Evolutionary conservation across 1,284 basidiomycete genomes (phyloP).

Genomic region (Ceratobasidium sp.): DNA sequence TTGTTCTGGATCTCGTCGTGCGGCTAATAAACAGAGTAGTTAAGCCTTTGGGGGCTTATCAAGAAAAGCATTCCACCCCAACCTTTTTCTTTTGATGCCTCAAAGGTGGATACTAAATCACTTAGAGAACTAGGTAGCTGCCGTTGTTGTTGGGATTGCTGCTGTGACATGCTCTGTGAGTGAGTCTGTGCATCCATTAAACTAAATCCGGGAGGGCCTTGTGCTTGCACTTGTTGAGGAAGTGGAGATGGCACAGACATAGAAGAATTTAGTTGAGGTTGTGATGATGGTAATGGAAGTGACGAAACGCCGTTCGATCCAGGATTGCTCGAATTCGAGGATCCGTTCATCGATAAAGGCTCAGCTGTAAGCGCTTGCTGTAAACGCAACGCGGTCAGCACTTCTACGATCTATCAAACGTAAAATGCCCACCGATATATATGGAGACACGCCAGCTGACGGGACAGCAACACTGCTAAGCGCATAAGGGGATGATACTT

Average conservation of each 20-base stretch:
- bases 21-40: constrained; percentile 59
- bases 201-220: constrained; percentile 45
- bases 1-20: constrained; percentile 83
- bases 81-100: constrained; percentile 96
- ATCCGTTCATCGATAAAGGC: constrained; percentile 51
- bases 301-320: constrained; percentile 42
- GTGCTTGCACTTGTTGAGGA: constrained; percentile 66
- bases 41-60: constrained; percentile 31
- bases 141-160: constrained; percentile 46
- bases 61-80: constrained; percentile 45
- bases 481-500: constrained; percentile 36
- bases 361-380: constrained; percentile 49
- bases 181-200: constrained; percentile 28
- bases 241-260: constrained; percentile 59
- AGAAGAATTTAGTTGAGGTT: constrained; percentile 9
- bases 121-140: constrained; percentile 78
- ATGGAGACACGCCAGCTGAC: constrained; percentile 42
- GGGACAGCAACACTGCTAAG: constrained; percentile 38
- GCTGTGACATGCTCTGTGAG: constrained; percentile 37
- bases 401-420: constrained; percentile 40
- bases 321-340: constrained; percentile 45
- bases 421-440: constrained; percentile 43
- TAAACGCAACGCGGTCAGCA: constrained; percentile 33
- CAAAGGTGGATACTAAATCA: constrained; percentile 94
- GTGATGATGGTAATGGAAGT: constrained; percentile 35